Percentiles rank a stretch among this genome's conserved stretches.
Evolutionary conservation across 371 early-diverging fungal species (phyloP).

Genomic region (Parasitella parasitica): DNA sequence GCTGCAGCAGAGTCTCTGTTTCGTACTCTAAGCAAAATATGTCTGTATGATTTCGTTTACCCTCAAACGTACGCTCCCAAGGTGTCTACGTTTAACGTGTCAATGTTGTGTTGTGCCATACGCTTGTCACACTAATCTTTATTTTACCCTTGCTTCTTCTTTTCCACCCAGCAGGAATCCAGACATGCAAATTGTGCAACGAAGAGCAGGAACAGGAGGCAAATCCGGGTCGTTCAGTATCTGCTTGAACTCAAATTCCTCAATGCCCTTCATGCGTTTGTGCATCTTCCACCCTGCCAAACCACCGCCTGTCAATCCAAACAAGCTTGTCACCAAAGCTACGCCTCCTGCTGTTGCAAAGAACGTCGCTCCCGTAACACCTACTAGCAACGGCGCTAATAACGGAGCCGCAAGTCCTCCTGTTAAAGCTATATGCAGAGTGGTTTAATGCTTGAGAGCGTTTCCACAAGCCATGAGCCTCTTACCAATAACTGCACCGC

Average conservation of each 20-base stretch:
- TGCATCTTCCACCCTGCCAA: constrained; percentile 64
- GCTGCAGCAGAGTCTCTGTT: constrained; percentile 66
- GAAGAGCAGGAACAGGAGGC: constrained; percentile 60
- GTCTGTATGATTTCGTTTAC: constrained; percentile 42
- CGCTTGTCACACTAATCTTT: too few relatives aligned
- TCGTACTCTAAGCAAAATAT: constrained; percentile 77
- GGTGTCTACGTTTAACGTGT: constrained; percentile 39
- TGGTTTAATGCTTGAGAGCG: not conserved
- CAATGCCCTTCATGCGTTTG: constrained; percentile 48
- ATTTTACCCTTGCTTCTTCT: constrained; percentile 35
- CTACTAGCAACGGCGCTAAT: constrained; percentile 57
- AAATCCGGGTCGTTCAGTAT: constrained; percentile 53
- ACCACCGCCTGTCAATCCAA: constrained; percentile 67
- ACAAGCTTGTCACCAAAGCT: constrained; percentile 61
- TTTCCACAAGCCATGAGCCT: not conserved
- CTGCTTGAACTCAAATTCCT: constrained; percentile 61
- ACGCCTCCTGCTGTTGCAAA: constrained; percentile 65
- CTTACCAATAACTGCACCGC: constrained; percentile 64
- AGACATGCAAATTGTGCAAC: constrained; percentile 64
- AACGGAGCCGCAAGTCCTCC: constrained; percentile 71
- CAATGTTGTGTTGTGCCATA: not conserved
- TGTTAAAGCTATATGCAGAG: constrained; percentile 42
- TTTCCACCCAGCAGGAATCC: constrained; percentile 57
- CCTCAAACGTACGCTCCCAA: constrained; percentile 53
- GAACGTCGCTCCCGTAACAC: constrained; percentile 59